phyloP scores from a whole-genome alignment of 2,329 filamentous ascomycete species.

The Aquanectria penicillioides region DNA sequence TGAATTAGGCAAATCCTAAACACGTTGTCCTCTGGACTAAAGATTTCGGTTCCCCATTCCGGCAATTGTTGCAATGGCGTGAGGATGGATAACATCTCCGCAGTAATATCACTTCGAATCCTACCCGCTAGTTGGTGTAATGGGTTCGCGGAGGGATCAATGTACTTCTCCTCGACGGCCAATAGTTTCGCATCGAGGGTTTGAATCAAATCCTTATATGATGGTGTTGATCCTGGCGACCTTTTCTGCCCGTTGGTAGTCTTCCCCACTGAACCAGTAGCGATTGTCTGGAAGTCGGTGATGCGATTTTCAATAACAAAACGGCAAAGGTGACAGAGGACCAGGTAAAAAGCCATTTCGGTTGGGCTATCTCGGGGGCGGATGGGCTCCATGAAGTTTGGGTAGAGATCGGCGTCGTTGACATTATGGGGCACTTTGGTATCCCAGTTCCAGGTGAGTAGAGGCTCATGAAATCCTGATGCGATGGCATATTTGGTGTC shows the following conservation, averaged over 20 bases:
- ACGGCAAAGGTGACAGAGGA: constrained; percentile 2
- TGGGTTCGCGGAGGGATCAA: constrained; percentile 9
- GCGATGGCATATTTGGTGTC: constrained; percentile 21
- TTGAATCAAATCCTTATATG: background rate
- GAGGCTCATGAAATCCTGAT: constrained; percentile 18
- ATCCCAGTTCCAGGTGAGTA: constrained; percentile 20
- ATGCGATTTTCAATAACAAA: constrained; percentile 21
- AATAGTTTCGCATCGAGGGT: constrained; percentile 7
- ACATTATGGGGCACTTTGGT: constrained; percentile 19
- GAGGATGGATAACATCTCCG: constrained; percentile 5
- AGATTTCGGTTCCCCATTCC: constrained; percentile 21
- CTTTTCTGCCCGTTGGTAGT: background rate
- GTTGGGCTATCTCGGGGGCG: constrained; percentile 15
- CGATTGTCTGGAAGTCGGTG: constrained; percentile 10
- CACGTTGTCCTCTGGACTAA: constrained; percentile 18
- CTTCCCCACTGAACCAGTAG: background rate
- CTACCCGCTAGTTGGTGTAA: constrained; percentile 11
- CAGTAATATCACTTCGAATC: background rate
- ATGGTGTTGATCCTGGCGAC: background rate
- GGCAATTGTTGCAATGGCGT: constrained; percentile 18
- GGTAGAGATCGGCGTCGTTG: constrained; percentile 20
- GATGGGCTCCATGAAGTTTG: constrained; percentile 18
- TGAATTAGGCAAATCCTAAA: constrained; percentile 12
- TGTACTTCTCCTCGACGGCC: constrained; percentile 1
- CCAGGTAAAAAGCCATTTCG: constrained; percentile 17